Base-by-base conservation (phyloP, 2,329 filamentous ascomycete species). In the Xylaria multiplex region DNA sequence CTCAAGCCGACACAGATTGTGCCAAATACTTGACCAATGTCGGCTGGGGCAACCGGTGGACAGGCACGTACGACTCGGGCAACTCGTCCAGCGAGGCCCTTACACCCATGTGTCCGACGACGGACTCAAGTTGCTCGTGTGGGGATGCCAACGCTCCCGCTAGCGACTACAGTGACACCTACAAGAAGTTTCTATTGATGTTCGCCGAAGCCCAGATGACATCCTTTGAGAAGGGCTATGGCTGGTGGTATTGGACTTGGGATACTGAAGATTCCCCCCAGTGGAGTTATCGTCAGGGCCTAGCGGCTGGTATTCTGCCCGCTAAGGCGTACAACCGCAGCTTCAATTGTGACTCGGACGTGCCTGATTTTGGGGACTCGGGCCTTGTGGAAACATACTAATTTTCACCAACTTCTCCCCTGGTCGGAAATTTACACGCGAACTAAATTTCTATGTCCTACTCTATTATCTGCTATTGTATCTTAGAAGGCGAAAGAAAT, bases 211-310 rank as follows among this genome's bases (percentile, higher is more conserved):
- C 94, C 60, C 96, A 99, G 82, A 99, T 99, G 93, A 85, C 90
- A 73, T 92, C 90, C 65, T 99, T 98, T 76, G 95, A 98, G 79
- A 89, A 90, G 69, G 93, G 92, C 6, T 96, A 92, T 90, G 96
- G 96, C 55, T 99, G 96, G 96, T 97, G 97, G 81, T 99, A 99
- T 81, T 99, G 96, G 96, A 98, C 94, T 40, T 97, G 96, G 95
- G 88, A 93, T 80, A 97, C 95, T 35, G 95, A 98, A 82, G 85
- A 81, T 70, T 90, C 91, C 55, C 84, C 89, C 66, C 93, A 97
- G 81, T 99, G 96, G 96, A 97, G 93, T 77, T 97, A 96, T 82
- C 89, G 94, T 79, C 84, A 89, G 69, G 94, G 93, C 0, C 82
- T 94, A 69, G 85, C 85, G 59, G 91, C 91, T 1, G 93, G 93